These are phyloP conservation scores for Tricholoma bakamatsutake DNA, from an alignment of 768 basidiomycete genomes.

Conservation along the genomic window DNA sequence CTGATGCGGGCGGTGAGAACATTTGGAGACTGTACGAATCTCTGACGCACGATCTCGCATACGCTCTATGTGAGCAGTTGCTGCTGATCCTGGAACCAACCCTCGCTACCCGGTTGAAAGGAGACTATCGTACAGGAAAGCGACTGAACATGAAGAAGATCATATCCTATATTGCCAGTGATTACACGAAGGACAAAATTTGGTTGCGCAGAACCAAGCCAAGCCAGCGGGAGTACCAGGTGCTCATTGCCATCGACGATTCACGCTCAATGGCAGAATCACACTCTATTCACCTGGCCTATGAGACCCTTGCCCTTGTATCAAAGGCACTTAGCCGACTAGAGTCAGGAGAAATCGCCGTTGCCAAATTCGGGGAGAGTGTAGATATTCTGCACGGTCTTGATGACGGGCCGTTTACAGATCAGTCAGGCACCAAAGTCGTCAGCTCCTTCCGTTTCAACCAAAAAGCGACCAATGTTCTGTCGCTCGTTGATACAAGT, in stretches of 20 bases:
- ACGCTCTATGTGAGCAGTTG: constrained; percentile 90
- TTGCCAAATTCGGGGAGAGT: constrained; percentile 84
- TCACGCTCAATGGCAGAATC: constrained; percentile 95
- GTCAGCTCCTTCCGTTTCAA: constrained; percentile 85
- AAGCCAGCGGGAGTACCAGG: constrained; percentile 91
- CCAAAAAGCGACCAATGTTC: constrained; percentile 85
- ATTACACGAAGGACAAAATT: constrained; percentile 99
- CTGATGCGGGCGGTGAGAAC: constrained; percentile 51
- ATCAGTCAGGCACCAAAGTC: constrained; percentile 74
- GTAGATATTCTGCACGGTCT: constrained; percentile 90
- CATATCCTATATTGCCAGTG: constrained; percentile 95
- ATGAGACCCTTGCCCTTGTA: constrained; percentile 88
- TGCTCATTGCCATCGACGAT: constrained; percentile 92
- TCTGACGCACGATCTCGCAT: constrained; percentile 86
- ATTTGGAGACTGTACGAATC: constrained; percentile 93
- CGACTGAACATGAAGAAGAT: constrained; percentile 98
- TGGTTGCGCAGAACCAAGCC: constrained; percentile 95
- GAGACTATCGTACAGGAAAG: constrained; percentile 97
- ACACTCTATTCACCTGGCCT: constrained; percentile 88
- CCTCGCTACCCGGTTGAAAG: constrained; percentile 85
- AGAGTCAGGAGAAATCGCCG: constrained; percentile 91
- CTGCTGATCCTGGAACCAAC: constrained; percentile 96
- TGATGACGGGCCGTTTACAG: constrained; percentile 72
- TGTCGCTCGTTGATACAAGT: constrained; percentile 74
- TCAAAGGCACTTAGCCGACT: constrained; percentile 85